Evolutionary conservation across 352 stramenopile genomes (phyloP), one percentile per base, ranked within the genome.

Genomic region (Pythium brassicae): DNA sequence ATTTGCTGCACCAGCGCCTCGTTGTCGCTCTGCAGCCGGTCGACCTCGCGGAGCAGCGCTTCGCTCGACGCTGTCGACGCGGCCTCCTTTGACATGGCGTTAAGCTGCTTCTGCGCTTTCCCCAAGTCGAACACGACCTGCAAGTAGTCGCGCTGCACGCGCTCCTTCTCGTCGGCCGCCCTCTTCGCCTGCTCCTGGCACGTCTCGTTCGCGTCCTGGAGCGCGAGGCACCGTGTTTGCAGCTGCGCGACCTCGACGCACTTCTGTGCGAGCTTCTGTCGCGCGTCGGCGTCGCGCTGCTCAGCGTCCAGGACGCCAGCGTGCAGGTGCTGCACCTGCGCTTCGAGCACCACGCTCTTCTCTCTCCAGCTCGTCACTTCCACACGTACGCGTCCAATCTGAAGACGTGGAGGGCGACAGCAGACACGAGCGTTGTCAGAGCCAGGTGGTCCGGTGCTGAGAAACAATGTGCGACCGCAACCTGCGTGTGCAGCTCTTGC

Each of bases 91-190:
- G 71, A 55, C 11, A 64, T 57, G 11, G 71, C 55, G 23, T 76
- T 80, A 35, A 80, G 55, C 50, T 80, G 68, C 26, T 77, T 77
- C 29, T 80, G 68, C 0, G 68, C 43, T 57, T 80, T 80, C 10
- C 71, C 57, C 11, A 84, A 37, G 29, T 84, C 74, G 46, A 63
- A 81, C 20, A 78, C 69, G 22, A 79, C 68, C 50, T 84, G 73
- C 44, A 69, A 26, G 46, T 79, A 81, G 44, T 81, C 74, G 39
- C 78, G 76, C 20, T 73, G 69, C 10, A 77, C 63, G 26, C 72
- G 69, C 8, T 84, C 74, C 44, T 70, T 70, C 48, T 82, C 69
- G 8, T 67, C 59, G 0, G 35, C 55, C 1, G 63, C 71, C 35
- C 73, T 68, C 35, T 62, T 61, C 4, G 68, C 46, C 26, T 76